A percentile compares a stretch with the other conserved stretches of the same genome.
phyloP scores from a whole-genome alignment of 768 basidiomycete genomes.

The Lepiota brunneoincarnata region DNA sequence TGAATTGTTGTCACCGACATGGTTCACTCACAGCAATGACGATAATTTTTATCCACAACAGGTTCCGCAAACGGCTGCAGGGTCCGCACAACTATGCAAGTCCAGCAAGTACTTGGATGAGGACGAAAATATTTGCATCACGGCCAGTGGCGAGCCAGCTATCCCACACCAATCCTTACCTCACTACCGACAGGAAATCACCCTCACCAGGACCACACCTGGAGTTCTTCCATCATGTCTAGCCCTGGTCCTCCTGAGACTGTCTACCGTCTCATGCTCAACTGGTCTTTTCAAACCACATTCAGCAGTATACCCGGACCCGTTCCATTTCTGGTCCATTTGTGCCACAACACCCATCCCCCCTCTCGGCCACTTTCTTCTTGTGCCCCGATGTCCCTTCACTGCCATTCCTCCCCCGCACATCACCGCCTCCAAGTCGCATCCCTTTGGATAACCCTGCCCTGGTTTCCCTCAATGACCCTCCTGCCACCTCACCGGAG shows the following conservation, averaged over 20 bases:
- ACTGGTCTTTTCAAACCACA: conserved; percentile 27
- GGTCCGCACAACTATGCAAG: conserved; percentile 8
- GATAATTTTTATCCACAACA: background rate
- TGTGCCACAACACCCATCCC: conserved; percentile 47
- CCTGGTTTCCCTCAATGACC: conserved; percentile 11
- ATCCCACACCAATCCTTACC: background rate
- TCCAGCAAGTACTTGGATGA: conserved; percentile 14
- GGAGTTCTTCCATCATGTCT: conserved; percentile 25
- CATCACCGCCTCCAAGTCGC: conserved; percentile 23
- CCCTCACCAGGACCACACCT: conserved; percentile 15
- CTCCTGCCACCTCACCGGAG: conserved; percentile 20
- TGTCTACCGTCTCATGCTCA: conserved; percentile 17
- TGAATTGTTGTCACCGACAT: too few species aligned
- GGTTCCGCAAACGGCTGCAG: background rate
- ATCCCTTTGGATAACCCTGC: conserved; percentile 13
- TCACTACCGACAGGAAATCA: conserved; percentile 9
- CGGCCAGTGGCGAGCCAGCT: background rate
- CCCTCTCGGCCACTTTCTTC: conserved; percentile 37
- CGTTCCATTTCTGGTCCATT: conserved; percentile 52
- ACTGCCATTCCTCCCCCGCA: conserved; percentile 14
- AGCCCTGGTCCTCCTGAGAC: conserved; percentile 8
- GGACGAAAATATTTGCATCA: background rate
- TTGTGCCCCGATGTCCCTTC: conserved; percentile 6
- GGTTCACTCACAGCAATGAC: too few species aligned
- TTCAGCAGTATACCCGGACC: conserved; percentile 31